Evolutionary conservation across 305 asterid genomes (phyloP).

Genomic region (Plantago lanceolata): DNA sequence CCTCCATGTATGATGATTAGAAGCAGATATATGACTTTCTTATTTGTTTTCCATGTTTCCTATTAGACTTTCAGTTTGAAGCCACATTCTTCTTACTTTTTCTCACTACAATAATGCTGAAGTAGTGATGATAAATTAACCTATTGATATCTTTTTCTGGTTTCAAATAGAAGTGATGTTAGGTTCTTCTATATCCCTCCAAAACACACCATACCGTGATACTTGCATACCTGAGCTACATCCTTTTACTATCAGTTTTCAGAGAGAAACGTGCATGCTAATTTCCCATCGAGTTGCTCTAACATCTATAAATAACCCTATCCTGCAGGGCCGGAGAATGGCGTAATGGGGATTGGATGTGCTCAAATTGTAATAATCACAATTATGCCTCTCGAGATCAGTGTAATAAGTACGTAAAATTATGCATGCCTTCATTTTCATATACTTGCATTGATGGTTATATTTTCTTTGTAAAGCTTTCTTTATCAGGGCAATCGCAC

Average conservation of each 20-base stretch:
- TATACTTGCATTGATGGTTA: conserved; percentile 5
- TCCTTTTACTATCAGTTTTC: too few relatives aligned
- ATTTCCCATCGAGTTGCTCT: conserved; percentile 8
- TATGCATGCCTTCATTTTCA: not conserved
- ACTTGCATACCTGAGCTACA: too few relatives aligned
- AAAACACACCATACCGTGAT: too few relatives aligned
- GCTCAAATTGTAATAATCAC: conserved; percentile 84
- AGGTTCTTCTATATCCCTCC: too few relatives aligned
- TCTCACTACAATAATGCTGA: too few relatives aligned
- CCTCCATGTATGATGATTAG: conserved; percentile 7
- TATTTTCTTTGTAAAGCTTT: not conserved
- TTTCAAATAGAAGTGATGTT: too few relatives aligned
- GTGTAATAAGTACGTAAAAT: conserved; percentile 62
- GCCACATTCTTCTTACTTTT: too few relatives aligned
- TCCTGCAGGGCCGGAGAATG: conserved; percentile 78
- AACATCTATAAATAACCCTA: conserved; percentile 12
- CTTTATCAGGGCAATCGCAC: conserved; percentile 6
- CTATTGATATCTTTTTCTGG: too few relatives aligned
- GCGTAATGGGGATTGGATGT: conserved; percentile 98
- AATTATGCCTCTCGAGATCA: conserved; percentile 83
- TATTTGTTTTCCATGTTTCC: not conserved
- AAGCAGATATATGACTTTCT: conserved; percentile 1
- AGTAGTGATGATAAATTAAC: too few relatives aligned
- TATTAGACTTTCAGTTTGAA: too few relatives aligned
- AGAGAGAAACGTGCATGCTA: not conserved